Evolutionary conservation across 2,329 filamentous ascomycete species (phyloP), one percentile per base, ranked within the genome.

Genomic region (Thelonectria blattea): DNA sequence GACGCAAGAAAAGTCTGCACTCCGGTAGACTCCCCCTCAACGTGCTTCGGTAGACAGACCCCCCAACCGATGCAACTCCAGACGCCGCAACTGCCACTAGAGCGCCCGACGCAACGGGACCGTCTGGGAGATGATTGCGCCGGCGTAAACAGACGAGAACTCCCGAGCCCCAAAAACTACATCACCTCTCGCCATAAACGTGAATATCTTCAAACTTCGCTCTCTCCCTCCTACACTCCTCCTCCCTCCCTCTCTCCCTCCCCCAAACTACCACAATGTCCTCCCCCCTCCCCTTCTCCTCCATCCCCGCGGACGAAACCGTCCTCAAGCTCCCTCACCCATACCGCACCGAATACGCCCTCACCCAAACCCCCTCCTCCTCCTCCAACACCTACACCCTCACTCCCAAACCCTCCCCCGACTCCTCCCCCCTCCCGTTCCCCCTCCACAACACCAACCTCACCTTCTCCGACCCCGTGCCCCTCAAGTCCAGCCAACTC

Each of bases 301-400:
- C 66, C 45, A 47, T 68, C 49, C 52, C 65, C 53, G 61, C 72
- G 22, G 70, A 74, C 57, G 77, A 81, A 65, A 75, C 74, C 20
- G 67, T 81, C 56, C 69, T 83, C 66, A 80, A 79, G 74, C 80
- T 83, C 37, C 81, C 81, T 56, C 79, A 83, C 65, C 81, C 81
- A 2, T 83, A 83, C 70, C 75, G 78, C 42, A 78, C 78, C 39
- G 76, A 81, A 54, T 83, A 82, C 70, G 68, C 73, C 9, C 67
- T 83, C 43, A 71, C 74, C 54, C 76, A 75, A 61, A 70, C 66
- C 48, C 62, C 70, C 22, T 45, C 62, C 5, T 49, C 64, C 10
- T 56, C 66, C 24, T 72, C 78, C 45, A 78, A 77, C 68, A 76
- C 74, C 45, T 78, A 77, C 68, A 76, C 74, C 60, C 67, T 83